These are phyloP conservation scores for Physcomitrellopsis africana DNA, from an alignment of 225 moss, liverwort and hornwort genomes.

Conservation along the genomic window DNA sequence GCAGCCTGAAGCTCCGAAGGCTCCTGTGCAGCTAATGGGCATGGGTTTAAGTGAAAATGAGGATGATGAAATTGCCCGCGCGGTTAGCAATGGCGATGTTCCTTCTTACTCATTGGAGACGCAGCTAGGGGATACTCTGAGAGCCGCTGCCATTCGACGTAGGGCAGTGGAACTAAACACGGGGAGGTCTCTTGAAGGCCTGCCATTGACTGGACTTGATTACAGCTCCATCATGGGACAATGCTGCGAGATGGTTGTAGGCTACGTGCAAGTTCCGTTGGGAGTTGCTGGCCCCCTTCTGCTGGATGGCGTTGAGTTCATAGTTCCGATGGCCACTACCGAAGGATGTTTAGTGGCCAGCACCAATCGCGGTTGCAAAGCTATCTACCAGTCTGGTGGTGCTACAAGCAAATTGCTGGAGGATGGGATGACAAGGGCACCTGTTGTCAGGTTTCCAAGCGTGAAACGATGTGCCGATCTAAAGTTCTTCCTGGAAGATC, in stretches of 20 bases:
- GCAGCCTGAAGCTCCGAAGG: constrained; percentile 38
- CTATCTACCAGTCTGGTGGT: constrained; percentile 87
- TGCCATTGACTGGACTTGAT: constrained; percentile 79
- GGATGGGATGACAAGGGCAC: constrained; percentile 95
- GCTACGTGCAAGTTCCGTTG: constrained; percentile 88
- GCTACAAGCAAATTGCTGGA: constrained; percentile 68
- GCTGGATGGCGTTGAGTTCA: constrained; percentile 75
- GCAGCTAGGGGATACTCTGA: constrained; percentile 64
- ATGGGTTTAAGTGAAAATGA: constrained; percentile 42
- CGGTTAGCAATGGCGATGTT: constrained; percentile 67
- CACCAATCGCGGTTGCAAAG: constrained; percentile 96
- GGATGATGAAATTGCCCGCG: constrained; percentile 73
- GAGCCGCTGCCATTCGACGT: constrained; percentile 69
- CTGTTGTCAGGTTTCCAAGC: constrained; percentile 79
- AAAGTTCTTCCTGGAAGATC: constrained; percentile 85
- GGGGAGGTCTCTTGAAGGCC: constrained; percentile 70
- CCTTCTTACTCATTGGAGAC: constrained; percentile 75
- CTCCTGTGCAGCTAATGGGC: constrained; percentile 68
- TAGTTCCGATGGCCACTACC: constrained; percentile 95
- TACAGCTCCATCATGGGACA: constrained; percentile 84
- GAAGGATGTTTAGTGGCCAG: constrained; percentile 95
- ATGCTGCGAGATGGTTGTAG: constrained; percentile 99
- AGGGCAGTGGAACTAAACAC: constrained; percentile 74
- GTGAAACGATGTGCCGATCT: constrained; percentile 83
- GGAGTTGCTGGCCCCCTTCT: constrained; percentile 91